phyloP scores from a whole-genome alignment of 2,329 filamentous ascomycete genomes.

The Sclerotiophoma versabilis region DNA sequence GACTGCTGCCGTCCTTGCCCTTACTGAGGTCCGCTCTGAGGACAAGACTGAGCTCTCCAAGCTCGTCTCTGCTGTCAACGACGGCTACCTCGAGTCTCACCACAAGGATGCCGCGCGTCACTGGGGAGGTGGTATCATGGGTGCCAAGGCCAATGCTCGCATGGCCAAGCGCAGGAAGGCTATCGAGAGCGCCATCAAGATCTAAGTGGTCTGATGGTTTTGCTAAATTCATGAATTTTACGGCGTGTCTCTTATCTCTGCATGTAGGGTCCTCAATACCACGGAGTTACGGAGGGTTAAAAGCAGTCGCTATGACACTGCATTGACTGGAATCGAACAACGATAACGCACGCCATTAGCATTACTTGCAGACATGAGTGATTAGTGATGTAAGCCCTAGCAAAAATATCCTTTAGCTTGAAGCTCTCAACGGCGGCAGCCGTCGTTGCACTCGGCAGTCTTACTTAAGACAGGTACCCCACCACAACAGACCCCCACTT shows the following conservation, averaged over 20 bases:
- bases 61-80: slow-evolving; percentile 95
- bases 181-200: slow-evolving; percentile 93
- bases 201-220: slow-evolving; percentile 66
- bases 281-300: slow-evolving; percentile 51
- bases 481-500: slow-evolving; percentile 2
- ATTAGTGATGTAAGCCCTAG: slow-evolving; percentile 26
- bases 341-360: slow-evolving; percentile 43
- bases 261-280: slow-evolving; percentile 50
- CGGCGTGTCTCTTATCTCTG: slow-evolving; percentile 51
- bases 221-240: slow-evolving; percentile 41
- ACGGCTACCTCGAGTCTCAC: slow-evolving; percentile 90
- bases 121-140: slow-evolving; percentile 99
- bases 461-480: slow-evolving; percentile 8
- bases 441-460: not conserved
- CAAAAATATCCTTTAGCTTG: not conserved
- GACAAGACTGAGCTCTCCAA: slow-evolving; percentile 99
- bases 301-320: slow-evolving; percentile 42
- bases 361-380: slow-evolving; percentile 28
- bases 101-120: slow-evolving; percentile 88
- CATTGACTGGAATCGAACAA: slow-evolving; percentile 47
- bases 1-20: slow-evolving; percentile 94
- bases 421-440: not conserved
- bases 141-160: slow-evolving; percentile 84
- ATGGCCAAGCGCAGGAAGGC: slow-evolving; percentile 93
- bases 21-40: slow-evolving; percentile 96